Conservation (phyloP, 306 rosid genomes). For the Lathyrus oleraceus region DNA sequence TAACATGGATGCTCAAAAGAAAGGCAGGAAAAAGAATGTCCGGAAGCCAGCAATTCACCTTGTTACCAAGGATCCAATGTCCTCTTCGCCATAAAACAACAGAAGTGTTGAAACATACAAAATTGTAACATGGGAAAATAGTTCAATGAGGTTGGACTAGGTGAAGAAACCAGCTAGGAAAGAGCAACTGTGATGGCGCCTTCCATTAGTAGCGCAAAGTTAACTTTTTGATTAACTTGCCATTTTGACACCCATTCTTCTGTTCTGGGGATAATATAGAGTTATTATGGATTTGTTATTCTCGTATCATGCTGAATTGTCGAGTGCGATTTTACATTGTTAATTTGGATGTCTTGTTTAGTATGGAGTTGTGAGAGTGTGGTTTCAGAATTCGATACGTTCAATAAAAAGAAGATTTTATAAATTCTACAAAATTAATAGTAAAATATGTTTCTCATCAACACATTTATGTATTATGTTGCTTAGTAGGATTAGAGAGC, state of each 20-base stretch:
- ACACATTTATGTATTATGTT: neutral
- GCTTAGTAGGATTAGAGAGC: neutral
- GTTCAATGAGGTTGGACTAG: conserved; percentile 22
- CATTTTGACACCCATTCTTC: neutral
- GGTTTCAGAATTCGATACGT: neutral
- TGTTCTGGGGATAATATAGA: neutral
- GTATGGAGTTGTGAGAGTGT: neutral
- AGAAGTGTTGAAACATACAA: conserved; percentile 25
- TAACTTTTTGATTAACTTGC: conserved; percentile 17
- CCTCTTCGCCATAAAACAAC: conserved; percentile 45
- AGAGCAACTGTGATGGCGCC: conserved; percentile 16
- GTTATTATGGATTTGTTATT: conserved; percentile 19
- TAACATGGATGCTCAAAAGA: conserved; percentile 40
- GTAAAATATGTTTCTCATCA: neutral
- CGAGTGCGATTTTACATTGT: neutral
- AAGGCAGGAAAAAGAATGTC: conserved; percentile 48
- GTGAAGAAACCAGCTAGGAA: conserved; percentile 16
- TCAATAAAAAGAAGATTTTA: neutral
- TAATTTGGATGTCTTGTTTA: conserved; percentile 10
- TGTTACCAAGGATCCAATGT: conserved; percentile 45
- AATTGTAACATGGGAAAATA: conserved; percentile 24
- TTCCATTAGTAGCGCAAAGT: conserved; percentile 23
- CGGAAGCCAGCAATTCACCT: conserved; percentile 51
- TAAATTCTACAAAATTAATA: neutral
- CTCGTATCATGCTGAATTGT: conserved; percentile 13